phyloP scores from a whole-genome alignment of 306 rosid species.

The Hippophae gyantsensis region DNA sequence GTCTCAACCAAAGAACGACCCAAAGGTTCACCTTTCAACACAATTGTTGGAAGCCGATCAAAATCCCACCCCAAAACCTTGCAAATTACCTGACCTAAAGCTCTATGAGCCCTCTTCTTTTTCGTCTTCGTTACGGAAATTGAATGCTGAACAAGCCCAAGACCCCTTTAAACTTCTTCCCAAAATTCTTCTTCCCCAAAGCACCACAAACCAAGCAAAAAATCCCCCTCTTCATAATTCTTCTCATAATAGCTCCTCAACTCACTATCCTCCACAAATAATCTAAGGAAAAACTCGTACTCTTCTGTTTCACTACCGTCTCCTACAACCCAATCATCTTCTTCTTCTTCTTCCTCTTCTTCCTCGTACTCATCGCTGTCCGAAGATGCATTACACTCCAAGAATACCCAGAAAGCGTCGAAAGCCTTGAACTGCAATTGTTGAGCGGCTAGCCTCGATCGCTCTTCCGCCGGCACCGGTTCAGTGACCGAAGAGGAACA shows the following conservation, averaged over 20 bases:
- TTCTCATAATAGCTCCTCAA: slow-evolving; percentile 49
- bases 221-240: slow-evolving; percentile 40
- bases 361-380: no score
- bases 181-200: slow-evolving; percentile 32
- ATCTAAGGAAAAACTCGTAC: slow-evolving; percentile 32
- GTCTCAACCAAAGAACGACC: slow-evolving; percentile 23
- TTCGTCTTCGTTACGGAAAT: slow-evolving; percentile 28
- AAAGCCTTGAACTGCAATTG: no score
- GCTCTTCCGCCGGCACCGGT: no score
- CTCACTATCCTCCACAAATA: slow-evolving; percentile 39
- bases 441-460: no score
- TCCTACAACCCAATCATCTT: no score
- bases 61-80: slow-evolving; percentile 62
- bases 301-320: slow-evolving; percentile 14
- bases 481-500: no score
- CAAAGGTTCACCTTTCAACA: slow-evolving; percentile 40
- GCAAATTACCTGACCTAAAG: slow-evolving; percentile 50
- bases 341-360: no score
- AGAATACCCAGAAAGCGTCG: no score
- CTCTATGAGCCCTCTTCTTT: slow-evolving; percentile 48
- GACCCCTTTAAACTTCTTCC: slow-evolving; percentile 54
- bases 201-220: slow-evolving; percentile 69
- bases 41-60: slow-evolving; percentile 38
- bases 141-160: slow-evolving; percentile 49
- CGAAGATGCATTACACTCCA: no score